phyloP scores from a whole-genome alignment of 345 rosid species.

The Mallotus nudiflorus region DNA sequence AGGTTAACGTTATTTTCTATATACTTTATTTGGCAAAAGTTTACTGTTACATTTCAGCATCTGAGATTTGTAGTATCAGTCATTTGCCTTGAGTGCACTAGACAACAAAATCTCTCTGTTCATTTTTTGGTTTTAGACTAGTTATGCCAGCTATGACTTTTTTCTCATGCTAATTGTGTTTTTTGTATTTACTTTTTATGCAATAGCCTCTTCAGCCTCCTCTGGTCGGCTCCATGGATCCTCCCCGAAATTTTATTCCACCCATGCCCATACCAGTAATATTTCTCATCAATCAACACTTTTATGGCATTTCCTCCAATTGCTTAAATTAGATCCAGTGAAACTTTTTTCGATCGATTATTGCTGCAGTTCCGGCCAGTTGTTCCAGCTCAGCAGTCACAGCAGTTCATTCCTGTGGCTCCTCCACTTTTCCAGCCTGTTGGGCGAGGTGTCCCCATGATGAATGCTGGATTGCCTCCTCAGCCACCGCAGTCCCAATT shows the following conservation, averaged over 20 bases:
- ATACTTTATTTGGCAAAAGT: too few species aligned
- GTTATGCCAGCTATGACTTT: slow-evolving; percentile 1
- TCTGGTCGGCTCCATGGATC: slow-evolving; percentile 54
- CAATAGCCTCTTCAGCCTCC: slow-evolving; percentile 65
- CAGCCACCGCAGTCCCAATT: slow-evolving; percentile 63
- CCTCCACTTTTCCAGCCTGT: slow-evolving; percentile 73
- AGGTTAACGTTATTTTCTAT: not conserved
- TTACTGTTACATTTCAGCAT: slow-evolving; percentile 5
- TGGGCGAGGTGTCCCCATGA: slow-evolving; percentile 52
- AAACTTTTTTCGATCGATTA: slow-evolving; percentile 11
- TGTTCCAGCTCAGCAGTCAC: slow-evolving; percentile 58
- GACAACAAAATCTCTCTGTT: too few species aligned
- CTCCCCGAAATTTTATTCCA: slow-evolving; percentile 59
- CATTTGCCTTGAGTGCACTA: not conserved
- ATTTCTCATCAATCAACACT: slow-evolving; percentile 18
- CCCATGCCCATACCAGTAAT: slow-evolving; percentile 74
- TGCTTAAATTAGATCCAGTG: not conserved
- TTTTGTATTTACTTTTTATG: slow-evolving; percentile 9
- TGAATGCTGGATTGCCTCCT: slow-evolving; percentile 70
- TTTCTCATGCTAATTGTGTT: slow-evolving; percentile 20
- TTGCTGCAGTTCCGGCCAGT: slow-evolving; percentile 65
- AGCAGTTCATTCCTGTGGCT: slow-evolving; percentile 59
- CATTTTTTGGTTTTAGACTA: not conserved
- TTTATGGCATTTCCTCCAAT: slow-evolving; percentile 10
- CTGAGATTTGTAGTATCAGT: slow-evolving; percentile 10